Conservation (phyloP, 1,284 basidiomycete genomes). For the Vanrija sp. region DNA sequence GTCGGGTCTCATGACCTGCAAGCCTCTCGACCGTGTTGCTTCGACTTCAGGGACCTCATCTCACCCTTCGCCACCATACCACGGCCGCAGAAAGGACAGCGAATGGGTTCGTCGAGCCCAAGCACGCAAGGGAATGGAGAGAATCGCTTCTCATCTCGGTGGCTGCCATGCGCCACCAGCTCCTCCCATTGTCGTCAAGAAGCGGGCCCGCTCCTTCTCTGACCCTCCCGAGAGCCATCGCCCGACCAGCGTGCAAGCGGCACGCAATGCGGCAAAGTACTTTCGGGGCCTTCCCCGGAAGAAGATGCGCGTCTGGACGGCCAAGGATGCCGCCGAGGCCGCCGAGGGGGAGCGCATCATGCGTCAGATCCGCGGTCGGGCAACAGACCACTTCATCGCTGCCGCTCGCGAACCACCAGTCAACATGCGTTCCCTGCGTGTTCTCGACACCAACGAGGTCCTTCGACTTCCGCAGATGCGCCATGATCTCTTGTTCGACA, state of each 20-base stretch:
- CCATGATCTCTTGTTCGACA: conserved; percentile 85
- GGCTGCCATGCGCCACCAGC: not conserved
- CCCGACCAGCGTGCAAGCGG: conserved; percentile 4
- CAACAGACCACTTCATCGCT: conserved; percentile 23
- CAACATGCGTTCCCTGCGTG: conserved; percentile 74
- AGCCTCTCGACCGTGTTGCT: conserved; percentile 16
- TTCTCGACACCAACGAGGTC: conserved; percentile 79
- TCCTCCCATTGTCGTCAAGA: not conserved
- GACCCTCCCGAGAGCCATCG: conserved; percentile 19
- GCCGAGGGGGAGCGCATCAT: conserved; percentile 18
- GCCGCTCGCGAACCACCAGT: conserved; percentile 60
- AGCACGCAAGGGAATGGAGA: conserved; percentile 13
- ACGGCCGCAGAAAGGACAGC: not conserved
- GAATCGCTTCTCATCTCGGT: conserved; percentile 13
- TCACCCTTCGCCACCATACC: not conserved
- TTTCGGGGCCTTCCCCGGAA: conserved; percentile 12
- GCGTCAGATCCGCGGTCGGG: conserved; percentile 18
- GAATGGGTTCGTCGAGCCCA: conserved; percentile 6
- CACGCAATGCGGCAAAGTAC: conserved; percentile 14
- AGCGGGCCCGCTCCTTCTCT: conserved; percentile 16
- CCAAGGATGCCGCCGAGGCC: conserved; percentile 15
- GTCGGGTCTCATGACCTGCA: conserved; percentile 10
- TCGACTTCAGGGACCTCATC: not conserved
- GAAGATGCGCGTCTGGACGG: conserved; percentile 17
- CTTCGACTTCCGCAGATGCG: conserved; percentile 84